A percentile compares a stretch with the other conserved stretches of the same genome.
phyloP scores from a whole-genome alignment of 257 asterid species.

The Nicotiana knightiana region DNA sequence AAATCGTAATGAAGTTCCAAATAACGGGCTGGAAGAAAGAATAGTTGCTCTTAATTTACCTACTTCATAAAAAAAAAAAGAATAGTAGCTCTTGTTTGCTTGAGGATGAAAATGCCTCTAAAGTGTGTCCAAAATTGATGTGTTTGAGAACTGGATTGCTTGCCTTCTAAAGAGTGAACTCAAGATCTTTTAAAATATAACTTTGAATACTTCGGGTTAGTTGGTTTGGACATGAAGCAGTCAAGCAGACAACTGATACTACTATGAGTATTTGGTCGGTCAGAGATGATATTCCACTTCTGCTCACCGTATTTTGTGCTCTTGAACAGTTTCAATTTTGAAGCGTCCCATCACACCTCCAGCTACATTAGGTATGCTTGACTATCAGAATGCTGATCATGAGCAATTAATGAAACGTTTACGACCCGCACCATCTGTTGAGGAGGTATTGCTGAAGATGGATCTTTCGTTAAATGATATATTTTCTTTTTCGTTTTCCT shows the following conservation, averaged over 20 bases:
- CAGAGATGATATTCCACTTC: not conserved
- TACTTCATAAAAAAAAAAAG: not conserved
- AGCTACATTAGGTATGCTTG: constrained; percentile 83
- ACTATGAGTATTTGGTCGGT: not conserved
- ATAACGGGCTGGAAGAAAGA: not conserved
- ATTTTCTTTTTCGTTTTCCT: constrained; percentile 5
- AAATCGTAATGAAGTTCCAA: not conserved
- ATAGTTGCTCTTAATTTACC: not conserved
- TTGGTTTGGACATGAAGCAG: not conserved
- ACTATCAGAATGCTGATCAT: constrained; percentile 81
- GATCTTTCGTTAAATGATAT: constrained; percentile 6
- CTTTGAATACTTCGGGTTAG: not conserved
- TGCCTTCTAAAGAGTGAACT: not conserved
- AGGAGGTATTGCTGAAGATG: constrained; percentile 53
- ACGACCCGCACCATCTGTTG: constrained; percentile 89
- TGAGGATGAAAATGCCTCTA: not conserved
- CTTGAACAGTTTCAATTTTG: constrained; percentile 58
- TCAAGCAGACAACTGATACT: not conserved
- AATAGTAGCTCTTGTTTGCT: not conserved
- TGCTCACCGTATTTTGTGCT: not conserved
- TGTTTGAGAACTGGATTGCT: not conserved
- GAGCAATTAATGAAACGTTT: constrained; percentile 94
- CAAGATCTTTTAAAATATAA: not conserved
- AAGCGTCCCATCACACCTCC: constrained; percentile 98
- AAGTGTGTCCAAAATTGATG: not conserved